These are phyloP conservation scores for Casuarina glauca DNA, from an alignment of 306 rosid genomes.

Conservation along the genomic window DNA sequence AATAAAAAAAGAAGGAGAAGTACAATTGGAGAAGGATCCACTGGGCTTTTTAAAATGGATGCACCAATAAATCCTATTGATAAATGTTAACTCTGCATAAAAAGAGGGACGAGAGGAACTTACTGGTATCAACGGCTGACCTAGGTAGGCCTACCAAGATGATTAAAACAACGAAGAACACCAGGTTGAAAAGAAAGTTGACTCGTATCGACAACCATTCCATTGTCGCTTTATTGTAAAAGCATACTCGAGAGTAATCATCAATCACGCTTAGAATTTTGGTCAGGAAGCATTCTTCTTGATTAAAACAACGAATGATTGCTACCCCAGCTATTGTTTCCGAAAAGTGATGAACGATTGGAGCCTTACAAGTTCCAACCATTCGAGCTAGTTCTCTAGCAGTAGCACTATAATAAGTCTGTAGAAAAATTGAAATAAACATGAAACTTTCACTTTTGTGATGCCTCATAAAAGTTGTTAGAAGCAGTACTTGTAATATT, in stretches of 20 bases:
- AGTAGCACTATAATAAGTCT: conserved; percentile 76
- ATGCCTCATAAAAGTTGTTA: background rate
- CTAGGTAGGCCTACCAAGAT: conserved; percentile 69
- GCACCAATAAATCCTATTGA: too few species aligned
- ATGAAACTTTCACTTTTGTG: background rate
- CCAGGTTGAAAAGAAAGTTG: conserved; percentile 74
- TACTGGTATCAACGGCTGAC: conserved; percentile 75
- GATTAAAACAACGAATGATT: conserved; percentile 72
- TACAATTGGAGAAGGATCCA: background rate
- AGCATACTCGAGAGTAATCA: conserved; percentile 69
- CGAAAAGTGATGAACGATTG: conserved; percentile 83
- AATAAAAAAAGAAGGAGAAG: background rate
- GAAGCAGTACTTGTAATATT: background rate
- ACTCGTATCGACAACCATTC: conserved; percentile 82
- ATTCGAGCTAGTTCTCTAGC: conserved; percentile 85
- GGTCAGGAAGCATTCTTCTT: conserved; percentile 52
- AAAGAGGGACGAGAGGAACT: conserved; percentile 30
- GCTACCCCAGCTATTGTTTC: conserved; percentile 67
- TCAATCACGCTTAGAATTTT: conserved; percentile 52
- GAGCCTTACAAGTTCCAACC: conserved; percentile 80
- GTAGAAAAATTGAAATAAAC: conserved; percentile 21
- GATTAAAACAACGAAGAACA: conserved; percentile 58
- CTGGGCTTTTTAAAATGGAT: too few species aligned
- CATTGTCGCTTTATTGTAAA: conserved; percentile 79
- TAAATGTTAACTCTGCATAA: background rate